phyloP scores from a whole-genome alignment of 495 filamentous ascomycete species.

The Evansstolkia leycettana region DNA sequence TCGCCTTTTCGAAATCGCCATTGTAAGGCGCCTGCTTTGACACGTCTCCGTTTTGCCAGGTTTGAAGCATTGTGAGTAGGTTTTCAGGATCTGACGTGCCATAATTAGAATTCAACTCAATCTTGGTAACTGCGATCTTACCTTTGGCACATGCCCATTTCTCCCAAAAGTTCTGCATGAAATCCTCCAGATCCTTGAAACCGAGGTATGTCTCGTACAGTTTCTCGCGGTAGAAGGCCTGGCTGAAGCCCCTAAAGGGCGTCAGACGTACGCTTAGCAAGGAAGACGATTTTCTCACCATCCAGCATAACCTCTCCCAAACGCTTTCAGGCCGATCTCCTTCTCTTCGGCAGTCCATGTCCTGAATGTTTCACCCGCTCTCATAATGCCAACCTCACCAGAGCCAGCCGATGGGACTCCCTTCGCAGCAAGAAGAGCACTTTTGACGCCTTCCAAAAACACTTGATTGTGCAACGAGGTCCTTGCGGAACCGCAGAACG shows the following conservation, averaged over 20 bases:
- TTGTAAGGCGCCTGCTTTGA: constrained; percentile 51
- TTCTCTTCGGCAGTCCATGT: constrained; percentile 44
- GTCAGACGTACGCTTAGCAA: neutral
- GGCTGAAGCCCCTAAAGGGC: constrained; percentile 45
- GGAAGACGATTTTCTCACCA: constrained; percentile 33
- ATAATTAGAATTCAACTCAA: constrained; percentile 4
- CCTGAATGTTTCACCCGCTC: constrained; percentile 23
- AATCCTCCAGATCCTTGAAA: constrained; percentile 52
- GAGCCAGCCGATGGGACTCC: constrained; percentile 37
- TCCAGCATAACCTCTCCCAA: constrained; percentile 61
- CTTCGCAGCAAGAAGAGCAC: constrained; percentile 50
- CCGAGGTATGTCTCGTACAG: constrained; percentile 48
- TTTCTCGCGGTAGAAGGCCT: constrained; percentile 58
- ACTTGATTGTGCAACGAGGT: constrained; percentile 62
- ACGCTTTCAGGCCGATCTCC: constrained; percentile 51
- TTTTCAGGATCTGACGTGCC: constrained; percentile 47
- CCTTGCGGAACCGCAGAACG: constrained; percentile 57
- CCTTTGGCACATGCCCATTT: constrained; percentile 54
- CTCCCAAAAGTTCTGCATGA: constrained; percentile 63
- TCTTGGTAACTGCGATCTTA: constrained; percentile 10
- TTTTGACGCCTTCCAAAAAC: constrained; percentile 61
- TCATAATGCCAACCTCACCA: constrained; percentile 24
- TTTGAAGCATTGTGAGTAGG: constrained; percentile 52
- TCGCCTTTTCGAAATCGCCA: constrained; percentile 49
- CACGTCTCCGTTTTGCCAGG: constrained; percentile 63